phyloP scores from a whole-genome alignment of 169 alveolate genomes.

The Plasmodium vivax region DNA sequence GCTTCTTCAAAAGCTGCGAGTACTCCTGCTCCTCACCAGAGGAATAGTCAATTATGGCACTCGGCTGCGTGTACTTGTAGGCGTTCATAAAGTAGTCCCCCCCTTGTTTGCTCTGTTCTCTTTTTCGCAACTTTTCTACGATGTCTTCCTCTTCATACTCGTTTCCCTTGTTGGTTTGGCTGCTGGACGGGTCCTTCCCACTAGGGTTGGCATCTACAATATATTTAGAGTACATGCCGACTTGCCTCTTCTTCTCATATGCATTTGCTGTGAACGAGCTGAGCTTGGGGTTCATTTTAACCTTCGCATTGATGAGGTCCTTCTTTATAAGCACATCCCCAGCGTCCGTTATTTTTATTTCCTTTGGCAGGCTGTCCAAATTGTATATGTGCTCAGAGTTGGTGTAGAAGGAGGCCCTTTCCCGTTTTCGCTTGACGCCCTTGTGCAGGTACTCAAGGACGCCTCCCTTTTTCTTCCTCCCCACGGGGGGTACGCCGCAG shows the following conservation, averaged over 20 bases:
- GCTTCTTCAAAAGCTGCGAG: constrained; percentile 30
- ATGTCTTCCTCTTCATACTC: constrained; percentile 33
- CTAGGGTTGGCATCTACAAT: constrained; percentile 3
- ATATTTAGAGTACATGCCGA: constrained; percentile 17
- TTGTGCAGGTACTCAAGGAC: constrained; percentile 33
- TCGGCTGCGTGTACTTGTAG: constrained; percentile 51
- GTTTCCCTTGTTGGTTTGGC: background rate
- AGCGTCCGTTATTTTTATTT: constrained; percentile 33
- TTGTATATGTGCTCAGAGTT: constrained; percentile 33
- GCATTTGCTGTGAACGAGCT: constrained; percentile 11
- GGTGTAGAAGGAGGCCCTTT: constrained; percentile 17
- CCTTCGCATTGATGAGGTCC: background rate
- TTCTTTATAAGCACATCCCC: constrained; percentile 52
- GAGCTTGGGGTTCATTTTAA: constrained; percentile 20
- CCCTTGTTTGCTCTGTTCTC: constrained; percentile 40
- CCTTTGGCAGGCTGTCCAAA: constrained; percentile 35
- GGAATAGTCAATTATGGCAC: constrained; percentile 47
- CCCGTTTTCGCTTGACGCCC: constrained; percentile 18
- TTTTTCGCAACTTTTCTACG: constrained; percentile 11
- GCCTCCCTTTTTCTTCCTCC: constrained; percentile 2
- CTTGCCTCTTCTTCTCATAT: constrained; percentile 35
- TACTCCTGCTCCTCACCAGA: constrained; percentile 35
- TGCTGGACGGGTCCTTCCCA: background rate
- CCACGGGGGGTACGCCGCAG: background rate
- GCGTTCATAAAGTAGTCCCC: constrained; percentile 48